phyloP scores from a whole-genome alignment of 2,329 filamentous ascomycete genomes.

The Penicillium polonicum region DNA sequence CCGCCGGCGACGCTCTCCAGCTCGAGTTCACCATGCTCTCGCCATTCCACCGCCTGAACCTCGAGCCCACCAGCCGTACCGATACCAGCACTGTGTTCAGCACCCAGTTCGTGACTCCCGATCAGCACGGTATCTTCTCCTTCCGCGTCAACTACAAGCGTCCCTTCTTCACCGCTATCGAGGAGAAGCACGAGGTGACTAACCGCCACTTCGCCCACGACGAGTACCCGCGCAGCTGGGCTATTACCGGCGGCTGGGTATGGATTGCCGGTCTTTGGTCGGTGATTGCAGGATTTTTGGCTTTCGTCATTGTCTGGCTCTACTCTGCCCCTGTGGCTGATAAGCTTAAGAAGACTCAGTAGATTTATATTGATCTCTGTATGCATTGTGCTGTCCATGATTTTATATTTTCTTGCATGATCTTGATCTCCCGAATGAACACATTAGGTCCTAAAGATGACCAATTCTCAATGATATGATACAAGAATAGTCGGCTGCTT shows the following conservation, averaged over 20 bases:
- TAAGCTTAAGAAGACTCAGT: constrained; percentile 52
- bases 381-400: constrained; percentile 27
- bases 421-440: constrained; percentile 1
- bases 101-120: constrained; percentile 76
- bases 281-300: constrained; percentile 79
- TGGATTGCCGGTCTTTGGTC: constrained; percentile 88
- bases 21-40: constrained; percentile 99
- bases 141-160: constrained; percentile 97
- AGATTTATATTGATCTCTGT: constrained; percentile 15
- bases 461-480: not conserved
- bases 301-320: constrained; percentile 85
- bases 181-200: constrained; percentile 93
- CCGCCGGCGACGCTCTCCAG: constrained; percentile 72
- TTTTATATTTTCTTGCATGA: constrained; percentile 25
- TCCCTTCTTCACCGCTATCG: constrained; percentile 81
- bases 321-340: constrained; percentile 60
- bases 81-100: constrained; percentile 71
- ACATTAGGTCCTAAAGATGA: not conserved
- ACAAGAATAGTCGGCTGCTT: not conserved
- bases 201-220: constrained; percentile 96
- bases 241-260: constrained; percentile 87
- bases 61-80: constrained; percentile 59
- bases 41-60: constrained; percentile 85
- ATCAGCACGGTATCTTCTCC: constrained; percentile 99
- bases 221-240: constrained; percentile 89